Percentiles rank a stretch among this genome's conserved stretches.
These are phyloP conservation scores for Talaromyces sp. DNA, from an alignment of 2,329 filamentous ascomycete species.

Conservation along the genomic window DNA sequence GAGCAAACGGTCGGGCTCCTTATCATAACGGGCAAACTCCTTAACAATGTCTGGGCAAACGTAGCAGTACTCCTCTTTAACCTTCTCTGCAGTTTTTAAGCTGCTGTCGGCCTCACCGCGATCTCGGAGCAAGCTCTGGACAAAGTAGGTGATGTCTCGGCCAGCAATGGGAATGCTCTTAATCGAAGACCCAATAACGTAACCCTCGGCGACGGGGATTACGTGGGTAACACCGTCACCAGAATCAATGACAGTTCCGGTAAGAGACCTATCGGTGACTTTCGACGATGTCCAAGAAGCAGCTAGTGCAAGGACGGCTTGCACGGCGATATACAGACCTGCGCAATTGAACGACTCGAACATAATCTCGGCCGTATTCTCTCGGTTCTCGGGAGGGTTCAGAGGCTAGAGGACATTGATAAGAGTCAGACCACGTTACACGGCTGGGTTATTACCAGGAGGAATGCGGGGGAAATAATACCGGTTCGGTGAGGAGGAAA, in stretches of 20 bases:
- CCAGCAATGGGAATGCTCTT: conserved; percentile 98
- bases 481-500: conserved; percentile 94
- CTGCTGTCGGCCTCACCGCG: conserved; percentile 95
- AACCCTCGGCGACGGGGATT: conserved; percentile 96
- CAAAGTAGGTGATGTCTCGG: conserved; percentile 97
- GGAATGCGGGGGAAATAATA: conserved; percentile 31
- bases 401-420: conserved; percentile 59
- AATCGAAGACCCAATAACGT: conserved; percentile 98
- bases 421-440: background rate
- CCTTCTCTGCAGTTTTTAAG: conserved; percentile 93
- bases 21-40: conserved; percentile 91
- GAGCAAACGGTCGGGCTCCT: conserved; percentile 82
- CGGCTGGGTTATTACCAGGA: background rate
- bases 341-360: conserved; percentile 99
- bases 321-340: conserved; percentile 96
- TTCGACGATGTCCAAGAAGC: conserved; percentile 99
- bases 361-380: conserved; percentile 99
- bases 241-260: conserved; percentile 96
- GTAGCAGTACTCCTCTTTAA: conserved; percentile 99
- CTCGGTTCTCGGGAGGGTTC: conserved; percentile 96
- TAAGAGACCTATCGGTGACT: conserved; percentile 91
- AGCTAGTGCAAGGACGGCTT: conserved; percentile 91
- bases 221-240: conserved; percentile 99
- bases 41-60: conserved; percentile 98
- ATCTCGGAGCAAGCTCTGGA: conserved; percentile 91